Base-by-base conservation (phyloP, 257 asterid species). In the Solanum dulcamara region DNA sequence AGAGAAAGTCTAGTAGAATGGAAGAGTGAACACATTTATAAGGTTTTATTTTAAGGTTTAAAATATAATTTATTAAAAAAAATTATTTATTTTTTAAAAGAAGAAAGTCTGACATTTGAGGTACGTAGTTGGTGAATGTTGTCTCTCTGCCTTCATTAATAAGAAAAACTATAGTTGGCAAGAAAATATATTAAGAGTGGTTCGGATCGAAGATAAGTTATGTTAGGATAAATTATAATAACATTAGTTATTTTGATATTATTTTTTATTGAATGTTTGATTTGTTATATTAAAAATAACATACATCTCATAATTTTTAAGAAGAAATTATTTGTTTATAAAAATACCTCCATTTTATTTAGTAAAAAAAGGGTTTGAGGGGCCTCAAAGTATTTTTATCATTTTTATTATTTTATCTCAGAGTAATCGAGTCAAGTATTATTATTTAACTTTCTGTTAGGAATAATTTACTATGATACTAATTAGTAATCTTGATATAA, bases 81-180 rank as follows among this genome's bases (percentile, higher is more conserved):
- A 59, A n/a, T 6, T n/a, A n/a, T n/a, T n/a, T n/a, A n/a, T n/a
- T n/a, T n/a, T n/a, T n/a, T n/a, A n/a, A n/a, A n/a, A 40, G 20
- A 82, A 60, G 35, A 60, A 72, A 53, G 64, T 26, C 66, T 57
- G 42, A 44, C 18, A 28, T 68, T 83, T 60, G 55, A 64, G 22
- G 81, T 75, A 59, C 80, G 87, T 75, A 67, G 92, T 90, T 87
- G 91, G 92, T 86, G 91, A 84, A 88, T 80, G 38, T 40, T 82
- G 77, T 83, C 79, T 85, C 89, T 32, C 44, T 72, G 28, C 81
- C 60, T 57, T 86, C 83, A 40, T 51, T 87, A 30, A 88, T 85
- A 82, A 83, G 50, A 17, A 51, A 26, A 87, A 57, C 42, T 70
- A 81, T 81, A 88, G 91, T 88, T 89, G 92, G 88, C 87, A 90